These are phyloP conservation scores for Hericium alpestre DNA, from an alignment of 768 basidiomycete species.

Conservation along the genomic window DNA sequence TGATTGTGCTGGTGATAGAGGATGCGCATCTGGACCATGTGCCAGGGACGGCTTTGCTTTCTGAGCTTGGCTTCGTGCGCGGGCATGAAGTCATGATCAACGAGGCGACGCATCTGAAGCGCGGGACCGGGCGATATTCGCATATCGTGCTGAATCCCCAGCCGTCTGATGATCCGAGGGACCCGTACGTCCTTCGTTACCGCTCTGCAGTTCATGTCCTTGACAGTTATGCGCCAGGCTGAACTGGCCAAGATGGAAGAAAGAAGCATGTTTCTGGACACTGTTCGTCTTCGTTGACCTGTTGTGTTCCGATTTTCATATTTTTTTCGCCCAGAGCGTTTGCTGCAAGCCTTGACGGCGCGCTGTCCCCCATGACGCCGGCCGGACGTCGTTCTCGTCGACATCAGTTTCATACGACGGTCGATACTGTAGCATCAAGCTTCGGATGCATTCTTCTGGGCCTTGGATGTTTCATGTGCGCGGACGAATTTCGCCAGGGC, in stretches of 20 bases:
- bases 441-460: constrained; percentile 33
- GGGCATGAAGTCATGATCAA: constrained; percentile 26
- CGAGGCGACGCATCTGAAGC: constrained; percentile 25
- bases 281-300: constrained; percentile 17
- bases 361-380: constrained; percentile 33
- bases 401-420: constrained; percentile 31
- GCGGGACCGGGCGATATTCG: constrained; percentile 26
- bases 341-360: constrained; percentile 31
- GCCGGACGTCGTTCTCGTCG: too few species aligned
- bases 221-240: constrained; percentile 16
- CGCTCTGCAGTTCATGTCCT: too few species aligned
- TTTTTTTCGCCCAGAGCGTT: constrained; percentile 24
- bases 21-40: constrained; percentile 27
- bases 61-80: constrained; percentile 27
- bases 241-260: constrained; percentile 37
- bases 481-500: neutral
- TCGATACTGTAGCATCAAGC: constrained; percentile 32
- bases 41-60: constrained; percentile 31
- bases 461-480: constrained; percentile 32
- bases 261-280: constrained; percentile 36
- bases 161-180: constrained; percentile 32
- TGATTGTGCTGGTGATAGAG: constrained; percentile 15
- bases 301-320: too few species aligned
- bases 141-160: constrained; percentile 33
- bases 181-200: constrained; percentile 23